Base-by-base conservation (phyloP, 768 basidiomycete species). In the Dendrothele bispora region DNA sequence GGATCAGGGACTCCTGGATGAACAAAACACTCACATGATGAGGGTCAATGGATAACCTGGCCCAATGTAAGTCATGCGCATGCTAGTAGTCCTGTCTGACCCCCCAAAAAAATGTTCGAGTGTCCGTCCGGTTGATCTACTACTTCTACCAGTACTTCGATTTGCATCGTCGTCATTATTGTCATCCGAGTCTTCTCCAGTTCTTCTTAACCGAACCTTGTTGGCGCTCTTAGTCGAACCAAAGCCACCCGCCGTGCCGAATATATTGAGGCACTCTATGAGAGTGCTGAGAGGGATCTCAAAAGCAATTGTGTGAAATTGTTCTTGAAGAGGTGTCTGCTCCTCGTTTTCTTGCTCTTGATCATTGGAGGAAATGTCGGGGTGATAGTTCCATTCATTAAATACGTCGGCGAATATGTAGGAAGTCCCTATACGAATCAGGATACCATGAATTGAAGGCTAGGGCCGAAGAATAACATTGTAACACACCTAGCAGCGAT, bases 201-300 rank as follows among this genome's bases (percentile, higher is more conserved):
- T 63, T 43, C 65, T 68, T 46, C 68, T 72, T 77, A 78, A 81
- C 47, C 80, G 54, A 67, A 71, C 52, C 73, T 75, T 7, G 54
- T 58, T 39, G 44, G 57, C 50, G 54, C 55, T 52, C 44, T 57
- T 60, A 12, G 68, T 60, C 12, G 69, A 58, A 28, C 62, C 59
- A 26, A 66, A 59, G 30, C 72, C 64, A 11, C 79, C 74, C 2
- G 88, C 90, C 10, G 92, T 89, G 24, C 95, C 95, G 58, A 95
- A 98, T 46, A 98, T 86, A 58, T 95, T 95, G 26, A 99, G 73
- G 58, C 91, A 94, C 54, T 97, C 93, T 51, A 97, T 79, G 42
- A 98, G 69, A 3, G 84, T 86, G 61, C 82, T 79, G 30, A 99
- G 79, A 2, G 88, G 87, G 47, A 99, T 78, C 63, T 95, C 91